Evolutionary conservation across 2,329 filamentous ascomycete species (phyloP).

Genomic region (Aaosphaeria pasadenensis): DNA sequence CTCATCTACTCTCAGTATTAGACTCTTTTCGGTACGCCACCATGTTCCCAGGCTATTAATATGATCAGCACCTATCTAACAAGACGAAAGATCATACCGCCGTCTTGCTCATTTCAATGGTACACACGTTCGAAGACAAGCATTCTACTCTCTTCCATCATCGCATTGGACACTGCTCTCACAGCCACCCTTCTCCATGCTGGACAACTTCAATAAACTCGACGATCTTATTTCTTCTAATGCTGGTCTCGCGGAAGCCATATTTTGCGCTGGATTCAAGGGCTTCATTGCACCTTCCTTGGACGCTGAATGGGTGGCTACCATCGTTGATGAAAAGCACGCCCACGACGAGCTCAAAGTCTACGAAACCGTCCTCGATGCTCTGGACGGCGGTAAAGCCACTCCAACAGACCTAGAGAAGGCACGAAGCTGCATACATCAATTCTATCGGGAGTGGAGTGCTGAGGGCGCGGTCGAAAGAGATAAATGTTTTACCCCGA

Average conservation of each 20-base stretch:
- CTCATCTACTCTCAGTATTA: slow-evolving; percentile 75
- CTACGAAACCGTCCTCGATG: slow-evolving; percentile 50
- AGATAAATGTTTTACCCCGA: slow-evolving; percentile 70
- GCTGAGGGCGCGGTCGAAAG: slow-evolving; percentile 72
- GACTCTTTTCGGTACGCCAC: slow-evolving; percentile 80
- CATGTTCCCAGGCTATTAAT: not conserved
- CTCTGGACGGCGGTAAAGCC: slow-evolving; percentile 66
- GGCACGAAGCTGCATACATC: slow-evolving; percentile 84
- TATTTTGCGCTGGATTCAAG: slow-evolving; percentile 55
- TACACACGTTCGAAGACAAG: slow-evolving; percentile 84
- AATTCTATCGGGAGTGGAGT: slow-evolving; percentile 96
- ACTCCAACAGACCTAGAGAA: slow-evolving; percentile 80
- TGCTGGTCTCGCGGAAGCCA: slow-evolving; percentile 74
- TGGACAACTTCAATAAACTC: slow-evolving; percentile 72
- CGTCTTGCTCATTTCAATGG: slow-evolving; percentile 83
- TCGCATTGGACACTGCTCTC: slow-evolving; percentile 82
- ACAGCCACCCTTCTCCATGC: slow-evolving; percentile 75
- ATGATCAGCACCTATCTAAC: not conserved
- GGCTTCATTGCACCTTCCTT: slow-evolving; percentile 30
- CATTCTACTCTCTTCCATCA: slow-evolving; percentile 87
- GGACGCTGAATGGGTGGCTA: slow-evolving; percentile 31
- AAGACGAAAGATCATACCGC: slow-evolving; percentile 68
- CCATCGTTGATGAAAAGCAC: slow-evolving; percentile 27
- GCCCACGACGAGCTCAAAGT: slow-evolving; percentile 25
- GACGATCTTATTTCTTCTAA: slow-evolving; percentile 90